Evolutionary conservation across 1,284 basidiomycete species (phyloP).

Genomic region (Omphalotus olearius): DNA sequence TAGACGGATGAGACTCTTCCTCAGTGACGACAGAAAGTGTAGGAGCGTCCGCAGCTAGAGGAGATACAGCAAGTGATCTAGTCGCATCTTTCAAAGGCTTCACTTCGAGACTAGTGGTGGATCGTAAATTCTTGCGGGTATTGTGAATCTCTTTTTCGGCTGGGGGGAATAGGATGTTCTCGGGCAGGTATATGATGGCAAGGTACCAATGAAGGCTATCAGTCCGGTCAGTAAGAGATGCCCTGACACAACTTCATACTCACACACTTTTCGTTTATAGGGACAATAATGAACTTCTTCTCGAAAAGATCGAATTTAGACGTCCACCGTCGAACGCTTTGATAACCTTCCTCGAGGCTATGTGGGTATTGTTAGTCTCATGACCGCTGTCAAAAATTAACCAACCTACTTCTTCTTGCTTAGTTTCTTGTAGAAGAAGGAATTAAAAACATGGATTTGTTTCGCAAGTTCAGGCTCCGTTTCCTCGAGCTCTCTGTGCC

Average conservation of each 20-base stretch:
- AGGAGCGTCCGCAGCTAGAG: background rate
- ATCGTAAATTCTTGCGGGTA: constrained; percentile 11
- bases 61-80: background rate
- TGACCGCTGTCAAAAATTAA: background rate
- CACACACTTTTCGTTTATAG: constrained; percentile 92
- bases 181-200: constrained; percentile 88
- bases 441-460: constrained; percentile 89
- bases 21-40: background rate
- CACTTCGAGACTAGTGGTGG: constrained; percentile 4
- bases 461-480: constrained; percentile 59
- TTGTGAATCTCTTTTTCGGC: constrained; percentile 10
- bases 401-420: constrained; percentile 60
- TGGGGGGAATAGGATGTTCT: constrained; percentile 47
- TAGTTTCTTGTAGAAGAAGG: constrained; percentile 97
- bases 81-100: background rate
- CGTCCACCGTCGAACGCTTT: constrained; percentile 93
- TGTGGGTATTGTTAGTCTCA: background rate
- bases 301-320: constrained; percentile 81
- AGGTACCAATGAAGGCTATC: constrained; percentile 94
- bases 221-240: background rate
- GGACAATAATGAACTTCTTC: constrained; percentile 91
- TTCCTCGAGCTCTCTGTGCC: constrained; percentile 54
- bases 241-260: background rate
- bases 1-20: background rate
- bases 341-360: constrained; percentile 68